Evolutionary conservation across 441 rosid species (phyloP).

Genomic region (Populus hybrid): DNA sequence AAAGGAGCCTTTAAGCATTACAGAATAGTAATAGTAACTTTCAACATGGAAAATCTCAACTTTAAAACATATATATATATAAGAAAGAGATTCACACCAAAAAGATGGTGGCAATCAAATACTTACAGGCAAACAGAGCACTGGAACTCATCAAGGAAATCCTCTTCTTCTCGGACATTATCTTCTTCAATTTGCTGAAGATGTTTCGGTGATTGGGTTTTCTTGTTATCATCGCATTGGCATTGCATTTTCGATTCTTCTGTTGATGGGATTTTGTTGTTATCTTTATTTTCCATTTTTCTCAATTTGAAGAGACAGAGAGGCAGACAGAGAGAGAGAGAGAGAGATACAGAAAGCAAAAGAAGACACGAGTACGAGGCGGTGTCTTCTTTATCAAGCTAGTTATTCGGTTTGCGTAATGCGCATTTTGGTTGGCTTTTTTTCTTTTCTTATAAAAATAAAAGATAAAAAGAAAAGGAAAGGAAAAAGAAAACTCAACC

Average conservation of each 20-base stretch:
- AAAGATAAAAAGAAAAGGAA: no score
- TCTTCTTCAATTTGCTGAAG: not conserved
- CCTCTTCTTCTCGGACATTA: conserved; percentile 8
- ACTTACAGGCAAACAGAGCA: conserved; percentile 26
- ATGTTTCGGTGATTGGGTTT: not conserved
- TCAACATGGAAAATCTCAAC: not conserved
- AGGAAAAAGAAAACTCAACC: no score
- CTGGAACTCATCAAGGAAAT: conserved; percentile 9
- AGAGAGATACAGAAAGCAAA: not conserved
- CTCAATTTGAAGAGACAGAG: not conserved
- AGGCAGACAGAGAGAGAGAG: not conserved
- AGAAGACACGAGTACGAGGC: not conserved
- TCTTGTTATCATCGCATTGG: not conserved
- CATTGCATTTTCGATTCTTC: not conserved
- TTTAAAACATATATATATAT: not conserved
- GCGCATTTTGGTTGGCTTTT: no score
- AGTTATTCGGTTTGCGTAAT: no score
- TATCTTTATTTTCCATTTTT: not conserved
- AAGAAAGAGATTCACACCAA: not conserved
- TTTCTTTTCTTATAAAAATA: no score
- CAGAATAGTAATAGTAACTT: not conserved
- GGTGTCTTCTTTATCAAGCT: not conserved
- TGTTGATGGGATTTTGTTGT: not conserved
- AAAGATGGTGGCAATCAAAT: not conserved
- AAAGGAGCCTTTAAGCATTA: not conserved